Evolutionary conservation across 2,329 filamentous ascomycete genomes (phyloP).

Genomic region (Dactylonectria macrodidyma): DNA sequence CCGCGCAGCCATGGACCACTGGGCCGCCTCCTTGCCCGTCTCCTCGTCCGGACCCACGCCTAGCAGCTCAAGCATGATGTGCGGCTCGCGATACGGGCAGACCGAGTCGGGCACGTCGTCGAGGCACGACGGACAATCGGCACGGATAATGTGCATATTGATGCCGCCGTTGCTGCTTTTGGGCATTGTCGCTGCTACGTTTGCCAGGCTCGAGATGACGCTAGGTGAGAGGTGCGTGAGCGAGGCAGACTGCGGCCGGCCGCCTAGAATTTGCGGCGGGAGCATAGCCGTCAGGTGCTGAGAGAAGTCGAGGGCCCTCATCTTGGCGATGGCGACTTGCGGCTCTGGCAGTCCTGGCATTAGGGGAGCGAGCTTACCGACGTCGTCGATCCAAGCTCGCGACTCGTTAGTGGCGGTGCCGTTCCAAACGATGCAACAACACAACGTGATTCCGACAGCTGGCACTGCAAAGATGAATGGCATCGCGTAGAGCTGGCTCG

Average conservation of each 20-base stretch:
- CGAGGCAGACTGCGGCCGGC: conserved; percentile 11
- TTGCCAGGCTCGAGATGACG: conserved; percentile 15
- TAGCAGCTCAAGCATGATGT: conserved; percentile 26
- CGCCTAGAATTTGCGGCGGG: conserved; percentile 14
- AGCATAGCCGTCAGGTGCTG: conserved; percentile 20
- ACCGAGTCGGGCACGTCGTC: conserved; percentile 22
- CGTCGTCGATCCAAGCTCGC: conserved; percentile 16
- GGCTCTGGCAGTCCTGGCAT: conserved; percentile 5
- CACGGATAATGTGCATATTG: conserved; percentile 19
- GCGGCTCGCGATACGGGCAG: conserved; percentile 19
- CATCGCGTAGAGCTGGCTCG: conserved; percentile 15
- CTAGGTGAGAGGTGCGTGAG: conserved; percentile 15
- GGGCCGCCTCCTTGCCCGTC: conserved; percentile 7
- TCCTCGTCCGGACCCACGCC: conserved; percentile 13
- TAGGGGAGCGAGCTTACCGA: conserved; percentile 15
- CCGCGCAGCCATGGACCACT: conserved; percentile 22
- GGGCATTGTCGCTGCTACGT: conserved; percentile 15
- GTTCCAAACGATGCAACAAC: conserved; percentile 27
- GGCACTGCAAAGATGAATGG: conserved; percentile 23
- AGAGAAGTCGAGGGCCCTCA: conserved; percentile 17
- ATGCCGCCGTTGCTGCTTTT: conserved; percentile 12
- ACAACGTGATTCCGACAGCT: background rate
- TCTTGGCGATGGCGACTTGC: conserved; percentile 9
- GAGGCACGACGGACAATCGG: conserved; percentile 22
- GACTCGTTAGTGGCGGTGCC: conserved; percentile 16